Evolutionary conservation across 371 early-diverging fungal species (phyloP).

Genomic region (Mortierella sp.): DNA sequence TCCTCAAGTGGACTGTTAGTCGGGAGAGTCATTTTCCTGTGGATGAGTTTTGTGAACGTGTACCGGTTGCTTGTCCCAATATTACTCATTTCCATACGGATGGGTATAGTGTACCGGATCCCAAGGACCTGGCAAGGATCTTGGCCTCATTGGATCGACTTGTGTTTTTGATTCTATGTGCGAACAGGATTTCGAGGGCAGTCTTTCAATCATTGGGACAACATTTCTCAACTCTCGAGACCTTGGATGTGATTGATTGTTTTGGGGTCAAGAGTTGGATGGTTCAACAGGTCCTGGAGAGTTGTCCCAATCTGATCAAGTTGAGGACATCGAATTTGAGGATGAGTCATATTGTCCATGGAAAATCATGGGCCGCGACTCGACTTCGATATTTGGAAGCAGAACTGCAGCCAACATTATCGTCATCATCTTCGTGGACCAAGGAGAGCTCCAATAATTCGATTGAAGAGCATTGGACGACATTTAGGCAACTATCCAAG

Average conservation of each 20-base stretch:
- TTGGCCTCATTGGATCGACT: constrained; percentile 13
- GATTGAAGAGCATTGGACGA: constrained; percentile 9
- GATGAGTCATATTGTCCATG: constrained; percentile 26
- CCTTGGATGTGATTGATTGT: constrained; percentile 26
- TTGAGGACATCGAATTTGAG: constrained; percentile 7
- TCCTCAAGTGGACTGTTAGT: constrained; percentile 28
- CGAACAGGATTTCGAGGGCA: constrained; percentile 13
- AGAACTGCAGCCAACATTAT: not conserved
- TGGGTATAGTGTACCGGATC: constrained; percentile 22
- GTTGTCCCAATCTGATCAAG: constrained; percentile 13
- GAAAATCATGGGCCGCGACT: constrained; percentile 27
- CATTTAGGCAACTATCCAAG: constrained; percentile 14
- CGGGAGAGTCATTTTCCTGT: constrained; percentile 16
- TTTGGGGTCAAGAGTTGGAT: constrained; percentile 36
- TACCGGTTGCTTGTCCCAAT: constrained; percentile 31
- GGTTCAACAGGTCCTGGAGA: constrained; percentile 26
- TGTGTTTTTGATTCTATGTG: constrained; percentile 15
- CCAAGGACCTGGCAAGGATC: constrained; percentile 19
- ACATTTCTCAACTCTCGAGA: constrained; percentile 17
- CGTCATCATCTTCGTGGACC: not conserved
- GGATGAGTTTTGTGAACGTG: constrained; percentile 32
- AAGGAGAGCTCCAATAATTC: not conserved
- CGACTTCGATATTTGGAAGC: constrained; percentile 18
- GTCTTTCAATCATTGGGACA: constrained; percentile 13
- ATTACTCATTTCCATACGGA: constrained; percentile 25